Percentiles rank a stretch among this genome's conserved stretches.
phyloP scores from a whole-genome alignment of 306 rosid species.

The Quillaja saponaria region DNA sequence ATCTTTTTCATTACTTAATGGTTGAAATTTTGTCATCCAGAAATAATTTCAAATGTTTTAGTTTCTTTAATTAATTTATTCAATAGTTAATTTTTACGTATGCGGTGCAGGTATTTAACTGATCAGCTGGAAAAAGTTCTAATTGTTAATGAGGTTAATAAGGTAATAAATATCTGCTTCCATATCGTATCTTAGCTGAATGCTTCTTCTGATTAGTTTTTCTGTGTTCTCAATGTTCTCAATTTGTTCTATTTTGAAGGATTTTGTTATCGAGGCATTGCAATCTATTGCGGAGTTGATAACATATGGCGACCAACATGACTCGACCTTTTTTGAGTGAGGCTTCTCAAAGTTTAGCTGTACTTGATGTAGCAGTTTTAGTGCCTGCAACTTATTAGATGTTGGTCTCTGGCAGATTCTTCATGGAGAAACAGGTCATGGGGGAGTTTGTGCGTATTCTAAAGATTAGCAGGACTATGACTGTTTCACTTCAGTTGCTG shows the following conservation, averaged over 20 bases:
- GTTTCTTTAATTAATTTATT: no score
- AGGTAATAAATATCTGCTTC: constrained; percentile 49
- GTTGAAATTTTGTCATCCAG: no score
- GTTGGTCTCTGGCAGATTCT: constrained; percentile 56
- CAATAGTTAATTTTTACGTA: no score
- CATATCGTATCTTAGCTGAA: constrained; percentile 17
- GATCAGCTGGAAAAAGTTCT: constrained; percentile 76
- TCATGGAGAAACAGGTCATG: constrained; percentile 98
- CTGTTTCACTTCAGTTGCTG: constrained; percentile 80
- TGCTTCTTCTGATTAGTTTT: constrained; percentile 15
- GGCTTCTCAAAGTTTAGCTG: constrained; percentile 35
- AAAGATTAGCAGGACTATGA: constrained; percentile 59
- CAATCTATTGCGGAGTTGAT: constrained; percentile 93
- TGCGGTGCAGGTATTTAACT: constrained; percentile 59
- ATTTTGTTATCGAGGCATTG: constrained; percentile 82
- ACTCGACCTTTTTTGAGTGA: constrained; percentile 82
- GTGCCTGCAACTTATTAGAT: constrained; percentile 23
- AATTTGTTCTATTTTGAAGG: constrained; percentile 57
- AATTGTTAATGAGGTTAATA: constrained; percentile 76
- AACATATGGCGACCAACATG: constrained; percentile 91
- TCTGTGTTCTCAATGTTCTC: constrained; percentile 16
- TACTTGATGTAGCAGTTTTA: constrained; percentile 25
- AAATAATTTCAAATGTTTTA: no score
- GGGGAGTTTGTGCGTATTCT: constrained; percentile 84
- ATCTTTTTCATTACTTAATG: no score